phyloP scores from a whole-genome alignment of 1,139 yeast species.

The Sugiyamaella neomexicana region DNA sequence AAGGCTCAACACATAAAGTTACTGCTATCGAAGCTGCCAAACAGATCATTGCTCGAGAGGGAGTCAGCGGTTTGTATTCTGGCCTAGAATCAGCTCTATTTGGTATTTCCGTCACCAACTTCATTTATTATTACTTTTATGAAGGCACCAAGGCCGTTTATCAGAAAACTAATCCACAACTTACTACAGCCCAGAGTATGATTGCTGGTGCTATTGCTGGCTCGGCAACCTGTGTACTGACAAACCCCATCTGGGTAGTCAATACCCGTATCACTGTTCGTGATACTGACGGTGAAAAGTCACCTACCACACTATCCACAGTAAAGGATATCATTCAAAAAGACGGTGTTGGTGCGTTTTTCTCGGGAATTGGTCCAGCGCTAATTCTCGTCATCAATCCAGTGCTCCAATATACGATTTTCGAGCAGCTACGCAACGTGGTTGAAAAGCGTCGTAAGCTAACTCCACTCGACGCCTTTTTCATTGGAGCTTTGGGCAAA shows the following conservation, averaged over 20 bases:
- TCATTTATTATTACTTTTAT: constrained; percentile 87
- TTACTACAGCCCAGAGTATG: constrained; percentile 68
- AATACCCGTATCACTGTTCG: constrained; percentile 79
- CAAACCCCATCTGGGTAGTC: constrained; percentile 97
- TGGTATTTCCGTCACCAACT: constrained; percentile 84
- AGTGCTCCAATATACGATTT: constrained; percentile 86
- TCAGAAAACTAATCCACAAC: constrained; percentile 41
- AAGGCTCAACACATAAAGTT: constrained; percentile 31
- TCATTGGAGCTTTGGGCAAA: constrained; percentile 88
- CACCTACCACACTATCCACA: constrained; percentile 50
- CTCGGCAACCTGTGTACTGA: constrained; percentile 73
- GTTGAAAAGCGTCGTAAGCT: constrained; percentile 56
- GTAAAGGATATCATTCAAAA: constrained; percentile 61
- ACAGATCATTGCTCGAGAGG: constrained; percentile 59
- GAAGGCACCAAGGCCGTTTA: constrained; percentile 65
- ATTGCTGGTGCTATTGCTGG: constrained; percentile 86
- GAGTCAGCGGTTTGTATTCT: constrained; percentile 70
- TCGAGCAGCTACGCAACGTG: constrained; percentile 77
- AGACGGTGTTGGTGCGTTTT: constrained; percentile 72
- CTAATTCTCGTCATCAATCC: constrained; percentile 84
- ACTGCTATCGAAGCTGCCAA: constrained; percentile 43
- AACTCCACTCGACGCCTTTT: constrained; percentile 66
- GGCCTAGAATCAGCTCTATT: constrained; percentile 87
- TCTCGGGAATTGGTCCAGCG: constrained; percentile 82
- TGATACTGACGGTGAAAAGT: constrained; percentile 43